Evolutionary conservation across 75 land plant genomes (phyloP), one percentile per base, ranked within the genome.

Genomic region (Selaginella moellendorffii): DNA sequence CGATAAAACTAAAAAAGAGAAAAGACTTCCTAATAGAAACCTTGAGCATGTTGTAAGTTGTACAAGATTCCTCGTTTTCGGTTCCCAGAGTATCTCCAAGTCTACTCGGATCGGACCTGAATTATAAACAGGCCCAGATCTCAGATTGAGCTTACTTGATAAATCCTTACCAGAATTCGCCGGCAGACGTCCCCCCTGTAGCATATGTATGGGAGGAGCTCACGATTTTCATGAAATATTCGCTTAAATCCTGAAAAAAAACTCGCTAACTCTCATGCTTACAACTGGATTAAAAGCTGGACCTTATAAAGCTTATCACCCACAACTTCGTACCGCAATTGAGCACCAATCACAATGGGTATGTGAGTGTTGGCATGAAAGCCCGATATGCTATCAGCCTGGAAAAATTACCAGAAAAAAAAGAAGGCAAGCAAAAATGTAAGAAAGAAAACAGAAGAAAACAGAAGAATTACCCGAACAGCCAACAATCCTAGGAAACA

Each of bases 41-140:
- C 87, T 93, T 93, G 0, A 93, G 85, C 98, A 93, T 86, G 76
- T 93, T 93, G 68, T 89, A 93, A 17, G 96, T 93, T 54, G 98
- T 89, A 64, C 98, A 93, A 26, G 90, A 76, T 74, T 93, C 98
- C 77, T 93, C 83, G 64, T 74, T 82, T 67, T 93, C 96, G 5
- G 81, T 74, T 0, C 46, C 31, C 21, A 89, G 76, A 56, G 81
- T 75, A 72, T 52, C 64, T 18, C 79, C 98, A 42, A 90, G 69
- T 1, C 83, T 66, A 63, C 79, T 85, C 27, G 98, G 87, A 60
- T 93, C 82, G 30, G 64, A 25, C 98, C 98, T 93, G 68, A 5
- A 36, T 36, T 36, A 36, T 5, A n/a, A n/a, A n/a, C n/a, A n/a
- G n/a, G n/a, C n/a, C n/a, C n/a, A n/a, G n/a, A n/a, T n/a, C n/a